Conservation (phyloP, 352 stramenopile genomes). For the Plasmopara muralis region DNA sequence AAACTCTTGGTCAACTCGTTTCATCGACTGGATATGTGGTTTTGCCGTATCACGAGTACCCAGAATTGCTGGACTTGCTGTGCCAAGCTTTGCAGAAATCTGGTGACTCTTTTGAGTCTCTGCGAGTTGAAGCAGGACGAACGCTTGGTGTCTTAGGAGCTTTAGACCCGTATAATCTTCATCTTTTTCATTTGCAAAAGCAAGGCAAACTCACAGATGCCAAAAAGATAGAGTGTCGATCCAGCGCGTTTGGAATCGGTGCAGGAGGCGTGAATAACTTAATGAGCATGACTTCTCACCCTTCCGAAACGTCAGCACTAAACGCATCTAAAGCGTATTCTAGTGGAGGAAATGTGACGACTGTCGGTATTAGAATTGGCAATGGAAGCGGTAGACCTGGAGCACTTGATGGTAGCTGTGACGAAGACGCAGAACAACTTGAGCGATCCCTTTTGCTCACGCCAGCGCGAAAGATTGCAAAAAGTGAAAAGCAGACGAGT, state of each 20-base stretch:
- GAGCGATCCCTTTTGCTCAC: constrained; percentile 42
- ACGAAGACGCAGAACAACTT: constrained; percentile 44
- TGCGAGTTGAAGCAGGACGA: constrained; percentile 74
- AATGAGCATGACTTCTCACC: constrained; percentile 13
- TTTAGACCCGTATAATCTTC: constrained; percentile 80
- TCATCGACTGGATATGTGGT: constrained; percentile 82
- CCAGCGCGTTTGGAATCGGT: constrained; percentile 29
- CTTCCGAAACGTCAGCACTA: constrained; percentile 5
- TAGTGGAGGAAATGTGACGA: constrained; percentile 8
- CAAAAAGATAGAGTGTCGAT: constrained; percentile 68
- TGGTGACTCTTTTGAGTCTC: constrained; percentile 63
- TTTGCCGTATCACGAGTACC: constrained; percentile 77
- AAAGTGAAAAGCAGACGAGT: constrained; percentile 72
- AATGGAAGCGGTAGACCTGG: constrained; percentile 23
- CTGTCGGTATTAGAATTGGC: constrained; percentile 35
- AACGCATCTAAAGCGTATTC: constrained; percentile 12
- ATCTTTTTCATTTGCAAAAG: constrained; percentile 74
- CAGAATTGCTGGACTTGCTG: constrained; percentile 72
- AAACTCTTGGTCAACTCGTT: constrained; percentile 76
- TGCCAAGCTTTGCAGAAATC: constrained; percentile 76
- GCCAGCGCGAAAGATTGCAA: constrained; percentile 43
- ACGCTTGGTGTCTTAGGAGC: constrained; percentile 77
- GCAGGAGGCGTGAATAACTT: constrained; percentile 26
- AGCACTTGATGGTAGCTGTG: constrained; percentile 27
- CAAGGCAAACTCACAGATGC: constrained; percentile 67